These are phyloP conservation scores for Juglanconis oblonga DNA, from an alignment of 2,329 filamentous ascomycete species.

Conservation along the genomic window DNA sequence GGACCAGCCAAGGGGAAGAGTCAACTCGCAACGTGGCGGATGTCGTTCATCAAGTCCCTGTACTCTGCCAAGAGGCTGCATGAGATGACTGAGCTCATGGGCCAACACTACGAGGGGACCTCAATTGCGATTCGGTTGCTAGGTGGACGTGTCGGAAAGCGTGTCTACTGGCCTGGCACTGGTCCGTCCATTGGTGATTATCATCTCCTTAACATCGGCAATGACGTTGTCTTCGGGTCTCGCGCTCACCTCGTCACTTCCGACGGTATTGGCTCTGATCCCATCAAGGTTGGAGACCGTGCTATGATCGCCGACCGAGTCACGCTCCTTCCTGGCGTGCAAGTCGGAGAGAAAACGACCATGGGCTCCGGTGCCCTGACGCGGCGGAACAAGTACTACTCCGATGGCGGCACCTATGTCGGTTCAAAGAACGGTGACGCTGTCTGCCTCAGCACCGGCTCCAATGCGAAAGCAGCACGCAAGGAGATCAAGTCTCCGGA, in stretches of 20 bases:
- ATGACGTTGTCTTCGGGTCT: constrained; percentile 59
- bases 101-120: constrained; percentile 53
- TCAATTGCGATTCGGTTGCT: constrained; percentile 48
- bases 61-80: constrained; percentile 42
- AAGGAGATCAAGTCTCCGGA: background rate
- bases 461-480: background rate
- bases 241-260: constrained; percentile 52
- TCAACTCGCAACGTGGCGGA: constrained; percentile 41
- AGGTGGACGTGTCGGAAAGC: constrained; percentile 49
- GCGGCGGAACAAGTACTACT: constrained; percentile 41
- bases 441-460: constrained; percentile 32
- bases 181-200: constrained; percentile 53
- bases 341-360: constrained; percentile 44
- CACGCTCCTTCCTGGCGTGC: constrained; percentile 48
- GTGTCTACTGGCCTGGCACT: constrained; percentile 57
- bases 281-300: constrained; percentile 42
- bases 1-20: constrained; percentile 29
- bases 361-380: constrained; percentile 54
- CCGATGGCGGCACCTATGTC: constrained; percentile 45
- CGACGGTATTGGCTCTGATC: constrained; percentile 47
- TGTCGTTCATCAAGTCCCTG: constrained; percentile 40
- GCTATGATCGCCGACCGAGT: constrained; percentile 58
- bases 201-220: constrained; percentile 52
- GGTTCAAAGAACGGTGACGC: constrained; percentile 51
- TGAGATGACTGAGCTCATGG: constrained; percentile 48